Evolutionary conservation across 176 grass and related monocot genomes (phyloP), one percentile per base, ranked within the genome.

Genomic region (Musa acuminata): DNA sequence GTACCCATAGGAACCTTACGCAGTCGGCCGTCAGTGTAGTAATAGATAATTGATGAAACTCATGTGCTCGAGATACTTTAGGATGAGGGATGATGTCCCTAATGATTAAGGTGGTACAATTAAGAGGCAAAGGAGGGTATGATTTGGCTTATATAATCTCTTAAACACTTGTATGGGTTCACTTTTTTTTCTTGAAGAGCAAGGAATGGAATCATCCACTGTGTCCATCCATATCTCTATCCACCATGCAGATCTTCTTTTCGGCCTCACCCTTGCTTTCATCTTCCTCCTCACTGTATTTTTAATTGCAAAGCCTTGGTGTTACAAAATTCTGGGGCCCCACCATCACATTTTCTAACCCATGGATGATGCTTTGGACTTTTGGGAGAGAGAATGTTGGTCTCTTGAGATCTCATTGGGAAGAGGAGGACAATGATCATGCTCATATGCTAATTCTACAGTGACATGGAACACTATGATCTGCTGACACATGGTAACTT

Each of bases 211-310:
- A 70, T 70, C 49, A 70, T 70, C 19, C 78, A 76, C 51, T 89
- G 80, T 71, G 78, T 81, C 83, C 77, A 80, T 83, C 88, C 88
- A 79, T 82, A 84, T 90, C 81, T 87, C 48, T 63, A 63, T 79
- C 81, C 84, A 90, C 84, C 69, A 79, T 82, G 79, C 65, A 84
- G 76, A 87, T 90, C 81, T 86, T 72, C 84, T 86, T 90, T 90
- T 72, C 55, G 75, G 79, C 83, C 83, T 75, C 80, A 83, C 81
- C 62, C 74, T 78, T n/a, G 69, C 80, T 71, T 77, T 75, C 49
- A 48, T 84, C 55, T 64, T 35, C 77, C 75, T 86, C 85, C 78
- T 69, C 71, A 24, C 35, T 20, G 12, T 35, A 49, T 11, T n/a
- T n/a, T 35, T n/a, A 49, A 49, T 19, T 48, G 63, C 58, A 62